phyloP scores from a whole-genome alignment of 306 rosid genomes.

The Spatholobus suberectus region DNA sequence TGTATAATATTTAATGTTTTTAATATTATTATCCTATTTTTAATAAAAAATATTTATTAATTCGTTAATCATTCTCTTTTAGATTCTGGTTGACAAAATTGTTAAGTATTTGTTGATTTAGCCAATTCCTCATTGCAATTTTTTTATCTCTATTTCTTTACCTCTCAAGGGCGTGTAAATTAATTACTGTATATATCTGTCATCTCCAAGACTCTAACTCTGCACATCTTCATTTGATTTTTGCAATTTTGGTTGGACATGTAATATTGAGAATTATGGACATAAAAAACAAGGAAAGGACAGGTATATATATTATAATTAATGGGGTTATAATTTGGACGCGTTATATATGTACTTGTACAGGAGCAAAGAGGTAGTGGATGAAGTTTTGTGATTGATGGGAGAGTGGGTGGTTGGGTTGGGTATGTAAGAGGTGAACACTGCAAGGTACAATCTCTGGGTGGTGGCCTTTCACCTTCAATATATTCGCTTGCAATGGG shows the following conservation, averaged over 20 bases:
- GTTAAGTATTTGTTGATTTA: not conserved
- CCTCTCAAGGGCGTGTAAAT: not conserved
- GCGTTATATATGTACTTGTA: not conserved
- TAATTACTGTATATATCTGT: not conserved
- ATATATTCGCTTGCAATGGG: constrained; percentile 54
- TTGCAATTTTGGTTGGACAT: not conserved
- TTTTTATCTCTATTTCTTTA: not conserved
- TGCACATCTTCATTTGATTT: not conserved
- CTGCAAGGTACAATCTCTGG: constrained; percentile 32
- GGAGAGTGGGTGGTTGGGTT: constrained; percentile 42
- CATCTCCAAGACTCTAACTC: not conserved
- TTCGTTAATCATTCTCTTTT: not conserved
- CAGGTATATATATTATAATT: not conserved
- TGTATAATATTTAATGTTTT: no score
- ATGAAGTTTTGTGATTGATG: constrained; percentile 35
- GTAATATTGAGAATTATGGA: not conserved
- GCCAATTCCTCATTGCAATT: not conserved
- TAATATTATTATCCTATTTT: no score
- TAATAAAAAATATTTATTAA: not conserved
- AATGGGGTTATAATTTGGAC: constrained; percentile 22
- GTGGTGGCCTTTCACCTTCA: constrained; percentile 55
- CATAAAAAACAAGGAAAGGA: not conserved
- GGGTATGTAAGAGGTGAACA: constrained; percentile 35
- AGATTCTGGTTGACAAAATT: not conserved
- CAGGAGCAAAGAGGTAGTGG: constrained; percentile 8